Evolutionary conservation across 306 rosid species (phyloP).

Genomic region (Pyrus bretschneideri): DNA sequence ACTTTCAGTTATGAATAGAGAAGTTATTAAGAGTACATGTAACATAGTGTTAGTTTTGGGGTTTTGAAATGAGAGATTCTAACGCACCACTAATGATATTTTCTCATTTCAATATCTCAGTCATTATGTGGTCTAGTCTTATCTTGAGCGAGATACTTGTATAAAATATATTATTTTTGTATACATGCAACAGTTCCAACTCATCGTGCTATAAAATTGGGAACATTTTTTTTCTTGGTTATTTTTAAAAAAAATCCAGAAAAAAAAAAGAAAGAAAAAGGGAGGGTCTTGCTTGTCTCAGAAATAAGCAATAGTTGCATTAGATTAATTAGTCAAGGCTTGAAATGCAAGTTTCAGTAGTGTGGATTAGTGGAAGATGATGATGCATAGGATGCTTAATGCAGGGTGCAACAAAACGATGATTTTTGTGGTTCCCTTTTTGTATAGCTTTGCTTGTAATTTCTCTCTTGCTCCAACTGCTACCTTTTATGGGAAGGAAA

Average conservation of each 20-base stretch:
- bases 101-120: too few species aligned
- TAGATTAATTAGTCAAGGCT: neutral
- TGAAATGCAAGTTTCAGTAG: slow-evolving; percentile 2
- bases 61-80: too few species aligned
- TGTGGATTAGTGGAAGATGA: slow-evolving; percentile 4
- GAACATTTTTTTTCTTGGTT: neutral
- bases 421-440: neutral
- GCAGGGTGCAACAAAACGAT: neutral
- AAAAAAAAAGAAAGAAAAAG: neutral
- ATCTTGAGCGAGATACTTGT: too few species aligned
- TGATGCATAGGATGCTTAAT: slow-evolving; percentile 9
- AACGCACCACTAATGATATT: fast-evolving
- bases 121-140: too few species aligned
- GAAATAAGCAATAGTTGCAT: neutral
- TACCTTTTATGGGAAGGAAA: neutral
- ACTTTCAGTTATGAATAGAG: slow-evolving; percentile 2
- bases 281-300: neutral
- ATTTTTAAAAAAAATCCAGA: neutral
- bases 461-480: neutral
- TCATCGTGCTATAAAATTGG: neutral
- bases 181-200: neutral
- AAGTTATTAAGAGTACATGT: neutral
- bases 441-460: neutral
- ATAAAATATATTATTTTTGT: too few species aligned
- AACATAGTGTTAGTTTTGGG: neutral